Evolutionary conservation across 1,284 basidiomycete species (phyloP).

Genomic region (Cutaneotrichosporon spelunceum): DNA sequence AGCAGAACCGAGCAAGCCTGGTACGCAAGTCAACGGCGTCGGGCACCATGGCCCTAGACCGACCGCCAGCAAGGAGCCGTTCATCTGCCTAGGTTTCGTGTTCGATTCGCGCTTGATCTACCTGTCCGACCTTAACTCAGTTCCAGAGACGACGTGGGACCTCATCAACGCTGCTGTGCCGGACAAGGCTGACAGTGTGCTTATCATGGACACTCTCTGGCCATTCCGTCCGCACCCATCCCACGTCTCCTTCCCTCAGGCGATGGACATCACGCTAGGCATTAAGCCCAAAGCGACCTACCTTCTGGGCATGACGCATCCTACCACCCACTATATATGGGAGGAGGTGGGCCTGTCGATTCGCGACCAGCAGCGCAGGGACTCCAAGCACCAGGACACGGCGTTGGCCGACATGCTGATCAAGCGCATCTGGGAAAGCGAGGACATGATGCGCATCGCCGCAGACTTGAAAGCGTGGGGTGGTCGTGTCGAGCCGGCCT

Average conservation of each 20-base stretch:
- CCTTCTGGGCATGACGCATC: slow-evolving; percentile 49
- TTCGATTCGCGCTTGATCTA: slow-evolving; percentile 44
- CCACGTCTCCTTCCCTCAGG: slow-evolving; percentile 47
- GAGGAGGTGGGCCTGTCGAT: slow-evolving; percentile 40
- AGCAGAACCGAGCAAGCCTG: slow-evolving; percentile 7
- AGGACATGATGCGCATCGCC: slow-evolving; percentile 16
- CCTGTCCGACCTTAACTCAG: slow-evolving; percentile 44
- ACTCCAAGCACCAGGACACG: slow-evolving; percentile 15
- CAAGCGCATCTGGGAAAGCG: slow-evolving; percentile 16
- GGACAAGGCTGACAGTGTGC: slow-evolving; percentile 7
- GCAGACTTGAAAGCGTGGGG: slow-evolving; percentile 17
- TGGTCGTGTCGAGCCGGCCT: slow-evolving; percentile 40
- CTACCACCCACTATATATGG: slow-evolving; percentile 50
- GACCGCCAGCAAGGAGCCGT: slow-evolving; percentile 24
- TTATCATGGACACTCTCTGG: slow-evolving; percentile 50
- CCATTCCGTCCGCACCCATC: slow-evolving; percentile 41
- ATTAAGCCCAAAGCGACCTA: slow-evolving; percentile 44
- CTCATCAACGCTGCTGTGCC: slow-evolving; percentile 21
- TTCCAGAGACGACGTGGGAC: slow-evolving; percentile 36
- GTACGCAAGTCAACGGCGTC: not conserved
- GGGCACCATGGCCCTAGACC: slow-evolving; percentile 15
- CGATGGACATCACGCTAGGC: slow-evolving; percentile 38
- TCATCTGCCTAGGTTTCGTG: slow-evolving; percentile 48
- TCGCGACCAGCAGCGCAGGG: slow-evolving; percentile 12
- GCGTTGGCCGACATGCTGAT: slow-evolving; percentile 18